A percentile compares a stretch with the other conserved stretches of the same genome.
These are phyloP conservation scores for Achaetomiella virescens DNA, from an alignment of 495 filamentous ascomycete genomes.

Conservation along the genomic window DNA sequence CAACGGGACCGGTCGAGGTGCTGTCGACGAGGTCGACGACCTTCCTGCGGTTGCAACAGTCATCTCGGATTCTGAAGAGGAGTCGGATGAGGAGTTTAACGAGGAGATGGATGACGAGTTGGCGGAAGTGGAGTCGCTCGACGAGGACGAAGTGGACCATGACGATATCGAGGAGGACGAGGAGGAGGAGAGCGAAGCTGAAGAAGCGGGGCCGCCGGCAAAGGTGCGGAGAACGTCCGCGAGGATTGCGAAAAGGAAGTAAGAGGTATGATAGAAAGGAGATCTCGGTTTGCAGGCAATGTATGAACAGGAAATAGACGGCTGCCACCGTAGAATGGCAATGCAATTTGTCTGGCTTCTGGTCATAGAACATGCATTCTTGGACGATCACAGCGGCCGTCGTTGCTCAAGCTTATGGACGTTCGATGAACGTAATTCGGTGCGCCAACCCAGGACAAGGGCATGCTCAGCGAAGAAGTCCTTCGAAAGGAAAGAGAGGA, in stretches of 20 bases:
- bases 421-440: too few relatives aligned
- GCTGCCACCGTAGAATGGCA: not conserved
- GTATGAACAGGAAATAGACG: not conserved
- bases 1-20: constrained; percentile 28
- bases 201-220: constrained; percentile 27
- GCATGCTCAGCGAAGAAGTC: too few relatives aligned
- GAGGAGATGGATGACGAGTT: constrained; percentile 28
- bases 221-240: constrained; percentile 31
- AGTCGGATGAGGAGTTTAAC: constrained; percentile 29
- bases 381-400: not conserved
- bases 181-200: constrained; percentile 31
- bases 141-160: constrained; percentile 36
- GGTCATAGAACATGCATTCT: not conserved
- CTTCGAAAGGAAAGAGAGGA: too few relatives aligned
- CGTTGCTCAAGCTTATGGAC: not conserved
- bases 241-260: constrained; percentile 27
- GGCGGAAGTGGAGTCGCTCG: constrained; percentile 27
- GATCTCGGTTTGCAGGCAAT: not conserved
- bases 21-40: constrained; percentile 25
- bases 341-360: not conserved
- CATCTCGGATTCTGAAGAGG: constrained; percentile 27
- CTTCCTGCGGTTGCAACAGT: constrained; percentile 17
- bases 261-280: not conserved
- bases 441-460: too few relatives aligned
- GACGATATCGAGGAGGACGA: constrained; percentile 37